Percentiles rank a stretch among this genome's conserved stretches.
Evolutionary conservation across 306 rosid species (phyloP).

Genomic region (Vigna hirtella): DNA sequence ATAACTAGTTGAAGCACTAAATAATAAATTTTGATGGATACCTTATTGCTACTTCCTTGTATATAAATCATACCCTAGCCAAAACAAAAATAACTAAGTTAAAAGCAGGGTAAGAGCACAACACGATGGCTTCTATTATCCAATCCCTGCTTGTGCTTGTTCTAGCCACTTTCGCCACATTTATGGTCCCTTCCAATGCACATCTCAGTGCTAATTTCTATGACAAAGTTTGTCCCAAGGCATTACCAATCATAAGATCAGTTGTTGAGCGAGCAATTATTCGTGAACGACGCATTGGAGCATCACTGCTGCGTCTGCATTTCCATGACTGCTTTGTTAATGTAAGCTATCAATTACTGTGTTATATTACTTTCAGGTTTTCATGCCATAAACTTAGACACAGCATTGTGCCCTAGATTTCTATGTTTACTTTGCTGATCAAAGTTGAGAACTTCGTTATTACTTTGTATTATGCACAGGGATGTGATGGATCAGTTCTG

Average conservation of each 20-base stretch:
- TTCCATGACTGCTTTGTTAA: conserved; percentile 67
- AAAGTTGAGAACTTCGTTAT: no score
- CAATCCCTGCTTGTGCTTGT: conserved; percentile 26
- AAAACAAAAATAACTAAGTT: neutral
- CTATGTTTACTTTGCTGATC: no score
- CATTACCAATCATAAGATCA: conserved; percentile 39
- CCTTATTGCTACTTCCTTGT: conserved; percentile 7
- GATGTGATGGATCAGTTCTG: conserved; percentile 52
- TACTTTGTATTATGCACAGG: conserved; percentile 19
- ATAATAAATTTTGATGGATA: neutral
- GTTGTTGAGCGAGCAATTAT: conserved; percentile 41
- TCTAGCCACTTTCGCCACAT: conserved; percentile 17
- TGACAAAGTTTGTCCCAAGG: conserved; percentile 43
- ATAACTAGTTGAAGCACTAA: neutral
- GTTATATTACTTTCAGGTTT: neutral
- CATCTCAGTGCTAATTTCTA: conserved; percentile 39
- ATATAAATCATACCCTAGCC: conserved; percentile 36
- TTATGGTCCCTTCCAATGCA: conserved; percentile 30
- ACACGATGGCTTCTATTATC: conserved; percentile 40
- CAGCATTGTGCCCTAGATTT: no score
- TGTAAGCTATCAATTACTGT: conserved; percentile 39
- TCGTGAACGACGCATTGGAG: conserved; percentile 51
- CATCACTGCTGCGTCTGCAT: conserved; percentile 58
- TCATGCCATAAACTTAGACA: no score
- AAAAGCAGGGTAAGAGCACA: conserved; percentile 2